Base-by-base conservation (phyloP, 139 green algal genomes). In the Volvox africanus region DNA sequence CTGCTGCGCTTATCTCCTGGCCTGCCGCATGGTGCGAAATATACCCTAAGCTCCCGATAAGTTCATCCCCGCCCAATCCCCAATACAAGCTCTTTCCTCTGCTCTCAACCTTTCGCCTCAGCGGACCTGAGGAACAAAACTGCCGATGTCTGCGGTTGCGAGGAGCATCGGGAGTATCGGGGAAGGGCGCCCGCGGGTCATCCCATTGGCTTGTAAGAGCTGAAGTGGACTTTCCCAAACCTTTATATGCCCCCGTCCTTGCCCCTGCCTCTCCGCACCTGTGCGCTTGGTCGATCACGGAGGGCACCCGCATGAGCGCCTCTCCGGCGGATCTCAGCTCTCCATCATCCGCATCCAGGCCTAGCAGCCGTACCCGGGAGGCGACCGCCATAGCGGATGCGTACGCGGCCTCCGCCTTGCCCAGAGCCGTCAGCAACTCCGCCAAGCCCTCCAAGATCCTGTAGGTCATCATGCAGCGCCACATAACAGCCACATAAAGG, bases 371-470 rank as follows among this genome's bases (percentile, higher is more conserved):
- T 22, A 88, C 69, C 30, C 77, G 73, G 0, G 75, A 36, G 35
- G 87, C 87, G 30, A 78, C 35, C 3, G 87, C 87, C 90, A 93
- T 90, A 26, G 90, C 71, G 33, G 76, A 30, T 0, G 75, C 55
- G 76, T 93, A 93, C 5, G 90, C 90, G 12, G 62, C 22, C 77
- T 93, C 90, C 30, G 83, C 90, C 76, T 69, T 14, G 16, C 80
- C 68, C 83, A 93, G 75, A 17, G 83, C 76, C 2, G 82, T 26
- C 82, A 93, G 83, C 61, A 93, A 77, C 76, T 32, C 16, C 24
- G 82, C 22, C 76, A 93, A 77, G 13, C 82, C 73, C 83, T 93
- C 90, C 77, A 93, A 68, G 21, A 68, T 82, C 90, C 90, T 93
- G 90, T 0, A 73, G 21, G 65, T 30, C 2, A n/a, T n/a, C n/a